Percentiles rank a stretch among this genome's conserved stretches.
These are phyloP conservation scores for Thalassiosira exigua DNA, from an alignment of 352 stramenopile species.

Conservation along the genomic window DNA sequence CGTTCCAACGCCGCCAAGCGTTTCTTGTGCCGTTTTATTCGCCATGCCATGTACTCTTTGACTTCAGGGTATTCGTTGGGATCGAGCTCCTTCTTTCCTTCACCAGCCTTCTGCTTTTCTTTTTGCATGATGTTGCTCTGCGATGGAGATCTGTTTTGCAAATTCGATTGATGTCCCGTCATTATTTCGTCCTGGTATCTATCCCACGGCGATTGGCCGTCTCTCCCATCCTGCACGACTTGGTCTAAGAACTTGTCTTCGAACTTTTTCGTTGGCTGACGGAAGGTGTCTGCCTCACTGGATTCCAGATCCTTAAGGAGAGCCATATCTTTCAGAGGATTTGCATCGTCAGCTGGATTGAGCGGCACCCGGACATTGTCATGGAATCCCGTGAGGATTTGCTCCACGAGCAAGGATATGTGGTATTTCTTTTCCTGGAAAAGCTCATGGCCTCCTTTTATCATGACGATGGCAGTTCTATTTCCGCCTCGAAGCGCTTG, in stretches of 20 bases:
- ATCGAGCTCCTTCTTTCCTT: constrained; percentile 51
- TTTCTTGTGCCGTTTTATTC: constrained; percentile 93
- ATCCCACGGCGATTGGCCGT: constrained; percentile 39
- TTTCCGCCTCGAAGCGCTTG: constrained; percentile 52
- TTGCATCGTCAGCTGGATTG: constrained; percentile 13
- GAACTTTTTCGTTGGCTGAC: constrained; percentile 27
- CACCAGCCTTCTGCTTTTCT: constrained; percentile 11
- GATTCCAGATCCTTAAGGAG: constrained; percentile 54
- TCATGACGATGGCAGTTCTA: constrained; percentile 86
- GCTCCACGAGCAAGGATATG: constrained; percentile 90
- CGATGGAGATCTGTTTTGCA: constrained; percentile 36
- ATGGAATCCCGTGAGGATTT: constrained; percentile 93
- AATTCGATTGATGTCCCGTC: constrained; percentile 21
- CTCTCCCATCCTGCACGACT: constrained; percentile 71
- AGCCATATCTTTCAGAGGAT: constrained; percentile 80
- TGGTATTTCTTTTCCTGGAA: constrained; percentile 92
- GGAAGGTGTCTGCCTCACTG: constrained; percentile 14
- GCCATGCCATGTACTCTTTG: constrained; percentile 95
- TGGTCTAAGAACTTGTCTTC: constrained; percentile 91
- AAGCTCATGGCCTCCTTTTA: constrained; percentile 92
- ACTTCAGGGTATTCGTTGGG: constrained; percentile 54
- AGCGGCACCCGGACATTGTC: constrained; percentile 67
- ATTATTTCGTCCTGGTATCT: constrained; percentile 57
- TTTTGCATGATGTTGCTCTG: constrained; percentile 31
- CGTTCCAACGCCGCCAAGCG: constrained; percentile 88